Evolutionary conservation across 2,329 filamentous ascomycete species (phyloP).

Genomic region (Penicillium capsulatum): DNA sequence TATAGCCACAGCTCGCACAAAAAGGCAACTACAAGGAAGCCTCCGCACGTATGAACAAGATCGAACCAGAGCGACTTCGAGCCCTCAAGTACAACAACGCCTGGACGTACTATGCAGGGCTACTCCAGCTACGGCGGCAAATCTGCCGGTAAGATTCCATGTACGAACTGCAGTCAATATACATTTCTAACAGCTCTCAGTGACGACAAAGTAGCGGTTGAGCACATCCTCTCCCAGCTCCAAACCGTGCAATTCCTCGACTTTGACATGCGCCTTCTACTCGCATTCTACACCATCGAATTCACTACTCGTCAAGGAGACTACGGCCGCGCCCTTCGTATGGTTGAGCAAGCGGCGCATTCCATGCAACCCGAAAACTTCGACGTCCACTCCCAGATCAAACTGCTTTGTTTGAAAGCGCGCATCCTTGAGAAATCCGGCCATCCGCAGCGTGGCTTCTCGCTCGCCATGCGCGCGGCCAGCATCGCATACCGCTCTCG

Average conservation of each 20-base stretch:
- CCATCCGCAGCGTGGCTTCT: conserved; percentile 70
- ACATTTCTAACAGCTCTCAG: conserved; percentile 34
- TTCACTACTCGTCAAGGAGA: conserved; percentile 53
- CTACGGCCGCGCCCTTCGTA: conserved; percentile 51
- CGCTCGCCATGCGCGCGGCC: conserved; percentile 69
- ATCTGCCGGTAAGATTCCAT: conserved; percentile 38
- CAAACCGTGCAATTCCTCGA: conserved; percentile 51
- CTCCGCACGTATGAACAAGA: conserved; percentile 54
- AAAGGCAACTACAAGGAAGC: conserved; percentile 69
- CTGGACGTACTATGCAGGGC: conserved; percentile 41
- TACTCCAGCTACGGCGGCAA: conserved; percentile 41
- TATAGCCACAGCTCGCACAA: conserved; percentile 49
- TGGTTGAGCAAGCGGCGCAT: conserved; percentile 51
- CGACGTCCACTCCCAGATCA: conserved; percentile 65
- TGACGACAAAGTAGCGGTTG: conserved; percentile 54
- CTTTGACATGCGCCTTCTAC: conserved; percentile 56
- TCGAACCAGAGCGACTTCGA: conserved; percentile 60
- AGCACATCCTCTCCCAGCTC: conserved; percentile 56
- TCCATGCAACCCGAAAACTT: conserved; percentile 52
- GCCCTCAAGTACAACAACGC: conserved; percentile 71
- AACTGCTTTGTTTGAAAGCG: conserved; percentile 69
- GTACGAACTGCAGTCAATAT: neutral
- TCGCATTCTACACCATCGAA: conserved; percentile 59
- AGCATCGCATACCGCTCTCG: conserved; percentile 67
- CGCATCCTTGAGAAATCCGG: conserved; percentile 64